Percentiles rank a stretch among this genome's conserved stretches.
Evolutionary conservation across 1,284 basidiomycete species (phyloP).

Genomic region (Cutaneotrichosporon sp.): DNA sequence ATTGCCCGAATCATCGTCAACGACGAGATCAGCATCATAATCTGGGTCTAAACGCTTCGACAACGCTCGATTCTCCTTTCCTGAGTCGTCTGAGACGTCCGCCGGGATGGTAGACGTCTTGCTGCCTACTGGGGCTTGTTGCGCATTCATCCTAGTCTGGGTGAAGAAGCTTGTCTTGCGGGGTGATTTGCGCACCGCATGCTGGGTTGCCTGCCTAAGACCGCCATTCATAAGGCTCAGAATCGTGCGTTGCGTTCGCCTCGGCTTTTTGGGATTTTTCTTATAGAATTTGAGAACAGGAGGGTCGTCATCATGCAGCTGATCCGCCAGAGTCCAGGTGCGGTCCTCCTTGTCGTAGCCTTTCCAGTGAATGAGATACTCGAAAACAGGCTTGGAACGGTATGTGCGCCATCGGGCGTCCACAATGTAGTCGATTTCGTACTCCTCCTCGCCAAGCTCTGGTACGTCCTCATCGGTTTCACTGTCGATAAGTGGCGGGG

Average conservation of each 20-base stretch:
- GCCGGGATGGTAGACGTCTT: background rate
- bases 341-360: constrained; percentile 30
- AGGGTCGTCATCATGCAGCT: constrained; percentile 47
- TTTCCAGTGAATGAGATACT: constrained; percentile 41
- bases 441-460: constrained; percentile 33
- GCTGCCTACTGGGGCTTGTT: background rate
- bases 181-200: background rate
- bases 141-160: background rate
- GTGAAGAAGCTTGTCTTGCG: background rate
- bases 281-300: constrained; percentile 34
- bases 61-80: constrained; percentile 3
- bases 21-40: background rate
- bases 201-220: too few species aligned
- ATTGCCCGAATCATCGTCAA: background rate
- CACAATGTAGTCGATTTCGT: constrained; percentile 40
- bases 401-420: constrained; percentile 27
- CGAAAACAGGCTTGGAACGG: constrained; percentile 21
- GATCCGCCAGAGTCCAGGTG: constrained; percentile 34
- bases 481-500: background rate
- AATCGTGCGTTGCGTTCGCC: constrained; percentile 1
- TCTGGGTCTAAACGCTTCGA: background rate
- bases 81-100: background rate
- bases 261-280: constrained; percentile 28
- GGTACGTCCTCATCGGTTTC: constrained; percentile 3
- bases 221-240: constrained; percentile 1